These are phyloP conservation scores for Dioscorea dumetorum DNA, from an alignment of 106 monocot species.

Conservation along the genomic window DNA sequence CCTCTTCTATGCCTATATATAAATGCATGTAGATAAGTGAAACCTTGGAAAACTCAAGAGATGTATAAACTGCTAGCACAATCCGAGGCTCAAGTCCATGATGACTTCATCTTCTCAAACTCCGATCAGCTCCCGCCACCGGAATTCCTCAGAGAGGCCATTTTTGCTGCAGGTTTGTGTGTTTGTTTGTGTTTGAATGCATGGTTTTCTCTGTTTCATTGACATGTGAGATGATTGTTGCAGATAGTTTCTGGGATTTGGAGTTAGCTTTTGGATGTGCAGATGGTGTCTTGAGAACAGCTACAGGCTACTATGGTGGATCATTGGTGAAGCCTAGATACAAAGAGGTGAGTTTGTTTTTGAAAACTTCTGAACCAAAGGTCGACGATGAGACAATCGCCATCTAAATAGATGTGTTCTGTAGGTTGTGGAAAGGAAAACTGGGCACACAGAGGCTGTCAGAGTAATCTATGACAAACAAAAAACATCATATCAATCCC, in stretches of 20 bases:
- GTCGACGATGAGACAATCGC: too few species aligned
- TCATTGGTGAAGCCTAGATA: conserved; percentile 25
- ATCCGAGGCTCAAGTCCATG: background rate
- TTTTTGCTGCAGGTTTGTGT: conserved; percentile 40
- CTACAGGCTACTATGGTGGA: conserved; percentile 40
- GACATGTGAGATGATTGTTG: background rate
- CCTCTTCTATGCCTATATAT: too few species aligned
- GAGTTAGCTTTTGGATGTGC: conserved; percentile 27
- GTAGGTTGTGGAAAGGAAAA: conserved; percentile 27
- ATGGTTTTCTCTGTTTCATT: background rate
- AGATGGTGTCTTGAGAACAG: conserved; percentile 35
- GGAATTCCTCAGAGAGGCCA: conserved; percentile 25
- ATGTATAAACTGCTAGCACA: conserved; percentile 16
- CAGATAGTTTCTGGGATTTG: conserved; percentile 34
- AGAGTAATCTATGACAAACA: conserved; percentile 31
- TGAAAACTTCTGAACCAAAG: too few species aligned
- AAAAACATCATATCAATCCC: conserved; percentile 18
- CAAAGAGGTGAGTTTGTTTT: conserved; percentile 17
- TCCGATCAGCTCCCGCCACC: conserved; percentile 1
- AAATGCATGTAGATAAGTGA: too few species aligned
- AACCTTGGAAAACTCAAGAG: background rate
- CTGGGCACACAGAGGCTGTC: conserved; percentile 48
- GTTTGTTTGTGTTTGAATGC: background rate
- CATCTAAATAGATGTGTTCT: background rate
- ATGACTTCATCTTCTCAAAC: background rate